These are phyloP conservation scores for Schwanniomyces sp. DNA, from an alignment of 805 yeast species.

Conservation along the genomic window DNA sequence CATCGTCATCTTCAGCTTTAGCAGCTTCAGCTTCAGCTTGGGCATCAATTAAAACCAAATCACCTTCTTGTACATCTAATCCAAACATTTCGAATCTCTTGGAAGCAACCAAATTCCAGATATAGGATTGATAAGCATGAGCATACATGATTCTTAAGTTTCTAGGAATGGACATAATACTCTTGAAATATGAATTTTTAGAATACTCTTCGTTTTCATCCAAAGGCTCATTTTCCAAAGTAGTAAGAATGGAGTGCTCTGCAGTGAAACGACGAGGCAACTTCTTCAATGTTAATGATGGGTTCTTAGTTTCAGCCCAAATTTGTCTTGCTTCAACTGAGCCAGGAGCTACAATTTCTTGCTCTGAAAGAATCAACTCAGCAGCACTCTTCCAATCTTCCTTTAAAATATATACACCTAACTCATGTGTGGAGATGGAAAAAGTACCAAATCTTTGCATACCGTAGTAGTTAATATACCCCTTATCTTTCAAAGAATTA, in stretches of 20 bases:
- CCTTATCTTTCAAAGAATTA: slow-evolving; percentile 57
- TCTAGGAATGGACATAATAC: slow-evolving; percentile 87
- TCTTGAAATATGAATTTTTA: slow-evolving; percentile 64
- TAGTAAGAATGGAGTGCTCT: slow-evolving; percentile 68
- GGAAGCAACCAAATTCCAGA: slow-evolving; percentile 90
- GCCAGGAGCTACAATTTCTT: slow-evolving; percentile 78
- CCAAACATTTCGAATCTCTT: slow-evolving; percentile 74
- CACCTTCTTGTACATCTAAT: slow-evolving; percentile 71
- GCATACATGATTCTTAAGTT: slow-evolving; percentile 92
- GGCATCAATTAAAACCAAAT: slow-evolving; percentile 53
- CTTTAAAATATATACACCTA: slow-evolving; percentile 72
- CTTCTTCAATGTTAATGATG: slow-evolving; percentile 58
- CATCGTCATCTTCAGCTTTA: slow-evolving; percentile 31
- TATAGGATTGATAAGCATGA: slow-evolving; percentile 94
- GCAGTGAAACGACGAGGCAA: slow-evolving; percentile 93
- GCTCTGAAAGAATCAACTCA: slow-evolving; percentile 78
- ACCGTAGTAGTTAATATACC: slow-evolving; percentile 95
- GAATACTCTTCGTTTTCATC: slow-evolving; percentile 46
- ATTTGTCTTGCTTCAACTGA: slow-evolving; percentile 78
- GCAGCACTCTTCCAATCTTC: slow-evolving; percentile 81
- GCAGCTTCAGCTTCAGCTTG: background rate
- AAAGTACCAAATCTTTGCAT: slow-evolving; percentile 98
- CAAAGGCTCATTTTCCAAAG: slow-evolving; percentile 53
- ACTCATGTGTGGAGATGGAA: slow-evolving; percentile 83
- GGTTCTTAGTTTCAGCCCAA: slow-evolving; percentile 75